Evolutionary conservation across 345 rosid species (phyloP).

Genomic region (Psidium friedrichsthalianum): DNA sequence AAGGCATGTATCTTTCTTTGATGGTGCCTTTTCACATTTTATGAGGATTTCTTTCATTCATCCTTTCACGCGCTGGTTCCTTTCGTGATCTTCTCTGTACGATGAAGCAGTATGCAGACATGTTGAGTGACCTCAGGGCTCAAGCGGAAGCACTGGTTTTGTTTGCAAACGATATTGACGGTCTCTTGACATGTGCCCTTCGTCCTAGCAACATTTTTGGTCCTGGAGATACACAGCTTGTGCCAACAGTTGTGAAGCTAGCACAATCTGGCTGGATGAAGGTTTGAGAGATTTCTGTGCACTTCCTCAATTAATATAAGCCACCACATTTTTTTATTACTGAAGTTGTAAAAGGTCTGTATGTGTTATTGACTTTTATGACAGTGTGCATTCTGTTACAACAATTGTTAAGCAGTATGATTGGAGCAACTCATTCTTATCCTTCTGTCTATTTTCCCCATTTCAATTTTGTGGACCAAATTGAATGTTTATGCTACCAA

Average conservation of each 20-base stretch:
- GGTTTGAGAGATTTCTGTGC: slow-evolving; percentile 28
- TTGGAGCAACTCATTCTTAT: not conserved
- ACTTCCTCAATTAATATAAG: not conserved
- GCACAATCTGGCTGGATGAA: slow-evolving; percentile 81
- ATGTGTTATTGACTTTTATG: not conserved
- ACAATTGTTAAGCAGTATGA: not conserved
- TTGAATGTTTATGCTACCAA: not conserved
- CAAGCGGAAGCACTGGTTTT: slow-evolving; percentile 78
- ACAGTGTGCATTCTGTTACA: not conserved
- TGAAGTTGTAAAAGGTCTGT: not conserved
- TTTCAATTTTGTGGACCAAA: not conserved
- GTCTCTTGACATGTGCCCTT: slow-evolving; percentile 83
- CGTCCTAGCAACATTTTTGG: slow-evolving; percentile 91
- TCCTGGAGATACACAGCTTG: slow-evolving; percentile 57
- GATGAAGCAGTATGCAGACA: slow-evolving; percentile 46
- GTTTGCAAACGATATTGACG: slow-evolving; percentile 62
- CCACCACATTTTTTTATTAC: not conserved
- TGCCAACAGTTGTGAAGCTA: slow-evolving; percentile 47
- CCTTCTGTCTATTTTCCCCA: not conserved
- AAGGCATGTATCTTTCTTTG: slow-evolving; percentile 29
- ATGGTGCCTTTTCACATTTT: not conserved
- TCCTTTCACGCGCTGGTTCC: not conserved
- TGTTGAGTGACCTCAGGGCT: slow-evolving; percentile 73
- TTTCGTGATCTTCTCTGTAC: not conserved
- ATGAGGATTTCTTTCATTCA: not conserved